phyloP scores from a whole-genome alignment of 169 alveolate genomes.

The Perkinsus olseni region DNA sequence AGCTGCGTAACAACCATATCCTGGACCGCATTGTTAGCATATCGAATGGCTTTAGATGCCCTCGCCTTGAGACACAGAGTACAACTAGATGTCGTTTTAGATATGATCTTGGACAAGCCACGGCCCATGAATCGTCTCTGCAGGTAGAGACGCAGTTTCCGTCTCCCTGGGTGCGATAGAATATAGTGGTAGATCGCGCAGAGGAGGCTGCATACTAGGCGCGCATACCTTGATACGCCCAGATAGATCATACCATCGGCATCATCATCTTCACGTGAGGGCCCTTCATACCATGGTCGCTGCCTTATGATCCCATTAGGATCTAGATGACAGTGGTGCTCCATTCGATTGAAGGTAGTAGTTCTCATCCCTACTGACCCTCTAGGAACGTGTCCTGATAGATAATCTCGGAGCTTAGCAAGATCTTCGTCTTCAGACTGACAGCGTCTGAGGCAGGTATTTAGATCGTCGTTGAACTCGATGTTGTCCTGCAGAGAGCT shows the following conservation, averaged over 20 bases:
- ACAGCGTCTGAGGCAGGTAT: not conserved
- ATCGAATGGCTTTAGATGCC: not conserved
- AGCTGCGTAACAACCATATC: not conserved
- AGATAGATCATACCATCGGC: not conserved
- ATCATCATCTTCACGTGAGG: not conserved
- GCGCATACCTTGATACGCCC: not conserved
- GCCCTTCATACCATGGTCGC: not conserved
- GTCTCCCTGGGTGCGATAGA: not conserved
- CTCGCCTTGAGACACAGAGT: not conserved
- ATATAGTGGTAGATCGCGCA: not conserved
- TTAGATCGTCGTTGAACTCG: not conserved
- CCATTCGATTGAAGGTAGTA: not conserved
- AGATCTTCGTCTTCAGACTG: not conserved
- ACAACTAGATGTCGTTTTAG: not conserved
- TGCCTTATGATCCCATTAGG: not conserved
- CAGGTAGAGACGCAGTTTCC: not conserved
- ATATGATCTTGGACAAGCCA: not conserved
- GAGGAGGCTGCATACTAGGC: not conserved
- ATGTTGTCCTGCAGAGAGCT: not conserved
- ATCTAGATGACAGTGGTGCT: not conserved
- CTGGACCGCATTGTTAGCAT: not conserved
- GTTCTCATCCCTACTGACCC: not conserved
- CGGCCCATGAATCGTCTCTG: not conserved
- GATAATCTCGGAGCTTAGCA: not conserved
- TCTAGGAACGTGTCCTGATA: not conserved